Evolutionary conservation across 441 rosid species (phyloP), one percentile per base, ranked within the genome.

Genomic region (Rhodomyrtus psidioides): DNA sequence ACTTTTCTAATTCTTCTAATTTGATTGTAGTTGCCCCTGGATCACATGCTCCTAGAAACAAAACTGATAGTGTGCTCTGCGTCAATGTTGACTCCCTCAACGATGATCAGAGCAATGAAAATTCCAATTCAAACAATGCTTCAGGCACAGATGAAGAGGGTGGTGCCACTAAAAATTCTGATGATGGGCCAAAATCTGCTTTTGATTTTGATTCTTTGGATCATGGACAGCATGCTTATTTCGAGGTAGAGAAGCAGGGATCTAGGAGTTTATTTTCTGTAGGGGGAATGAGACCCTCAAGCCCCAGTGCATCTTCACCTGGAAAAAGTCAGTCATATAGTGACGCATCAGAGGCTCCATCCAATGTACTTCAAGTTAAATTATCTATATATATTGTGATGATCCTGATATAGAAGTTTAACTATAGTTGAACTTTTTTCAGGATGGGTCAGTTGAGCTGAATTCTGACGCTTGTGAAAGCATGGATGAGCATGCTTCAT

Each of bases 381-480:
- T 86, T 86, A 84, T 87, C 84, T 49, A 62, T 83, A 65, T 81
- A 59, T 46, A 89, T 27, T 55, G 34, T 70, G 86, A 60, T 88
- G 75, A 76, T 70, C 24, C n/a, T 39, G 79, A 39, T 70, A 39
- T 39, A 39, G 79, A 21, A 70, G 49, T 70, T 70, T 56, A 83
- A 57, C 23, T 82, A 82, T 65, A 81, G 85, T 74, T 76, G 51
- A 51, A 84, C 84, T 75, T 28, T 88, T 79, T 92, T 90, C 92
- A 97, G 97, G 87, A 89, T 85, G 93, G 89, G 86, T 87, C 89
- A 57, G 93, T 74, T 87, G 94, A 91, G 89, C 88, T 86, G 86
- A 90, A 92, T 88, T 90, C 94, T 81, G 93, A 91, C 86, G 90
- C 87, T 85, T 91, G 91, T 91, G 94, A 89, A 89, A 90, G 88